phyloP scores from a whole-genome alignment of 306 rosid species.

The Abrus precatorius region DNA sequence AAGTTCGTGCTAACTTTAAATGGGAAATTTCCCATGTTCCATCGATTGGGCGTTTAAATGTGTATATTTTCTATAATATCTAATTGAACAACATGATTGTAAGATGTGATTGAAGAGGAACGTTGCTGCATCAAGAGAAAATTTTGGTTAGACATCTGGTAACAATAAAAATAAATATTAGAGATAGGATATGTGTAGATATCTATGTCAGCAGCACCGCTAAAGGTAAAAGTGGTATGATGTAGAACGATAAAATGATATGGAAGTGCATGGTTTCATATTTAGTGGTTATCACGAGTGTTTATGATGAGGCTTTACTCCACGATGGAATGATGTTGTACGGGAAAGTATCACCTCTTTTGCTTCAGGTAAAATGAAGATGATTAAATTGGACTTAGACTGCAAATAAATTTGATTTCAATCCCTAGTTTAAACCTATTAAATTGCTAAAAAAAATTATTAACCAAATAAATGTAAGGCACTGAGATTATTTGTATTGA shows the following conservation, averaged over 20 bases:
- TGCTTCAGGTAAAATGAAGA: neutral
- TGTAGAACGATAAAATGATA: neutral
- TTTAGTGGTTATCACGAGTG: too few relatives aligned
- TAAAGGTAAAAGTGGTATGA: too few relatives aligned
- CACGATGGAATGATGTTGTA: neutral
- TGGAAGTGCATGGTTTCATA: too few relatives aligned
- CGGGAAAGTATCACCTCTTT: neutral
- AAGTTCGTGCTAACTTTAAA: neutral
- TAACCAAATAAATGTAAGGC: too few relatives aligned
- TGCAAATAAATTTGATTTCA: neutral
- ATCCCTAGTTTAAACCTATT: neutral
- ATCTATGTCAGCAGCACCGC: neutral
- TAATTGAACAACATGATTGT: neutral
- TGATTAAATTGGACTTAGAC: neutral
- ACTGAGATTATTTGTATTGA: too few relatives aligned
- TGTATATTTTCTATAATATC: neutral
- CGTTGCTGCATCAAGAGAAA: constrained; percentile 40
- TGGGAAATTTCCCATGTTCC: neutral
- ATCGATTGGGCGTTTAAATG: neutral
- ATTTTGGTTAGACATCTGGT: constrained; percentile 26
- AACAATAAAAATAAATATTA: neutral
- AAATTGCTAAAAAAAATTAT: too few relatives aligned
- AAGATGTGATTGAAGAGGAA: neutral
- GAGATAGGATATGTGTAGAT: neutral
- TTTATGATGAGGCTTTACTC: neutral